Evolutionary conservation across 2,329 filamentous ascomycete species (phyloP), one percentile per base, ranked within the genome.

Genomic region (Ophiobolus disseminans): DNA sequence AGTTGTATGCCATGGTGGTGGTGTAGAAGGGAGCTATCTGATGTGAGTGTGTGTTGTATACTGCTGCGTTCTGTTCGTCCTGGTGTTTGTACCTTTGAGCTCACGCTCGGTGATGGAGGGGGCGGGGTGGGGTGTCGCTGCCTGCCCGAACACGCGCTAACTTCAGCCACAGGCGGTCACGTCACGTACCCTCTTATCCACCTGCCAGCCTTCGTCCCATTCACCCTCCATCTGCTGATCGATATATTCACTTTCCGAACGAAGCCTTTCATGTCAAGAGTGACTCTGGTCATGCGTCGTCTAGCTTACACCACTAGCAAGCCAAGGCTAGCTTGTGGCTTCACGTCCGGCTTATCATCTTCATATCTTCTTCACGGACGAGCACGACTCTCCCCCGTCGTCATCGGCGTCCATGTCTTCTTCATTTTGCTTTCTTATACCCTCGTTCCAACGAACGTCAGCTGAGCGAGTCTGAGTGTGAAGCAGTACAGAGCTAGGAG

Each of bases 1-100:
- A 73, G 62, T 72, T 83, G 78, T 92, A 87, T 73, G 95, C 94
- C 90, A 96, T 96, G 48, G 21, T 55, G 57, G 7, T 40, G 3
- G 35, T 14, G 30, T 11, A 14, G 3, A 32, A 13, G 30, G n/a
- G 7, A 14, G 30, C 3, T 32, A 7, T 13, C 7, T 32, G 30
- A n/a, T 14, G 9, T 32, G 16, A 14, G 30, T 14, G 30, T 32
- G 39, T 40, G 35, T 38, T 38, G 13, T n/a, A 23, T 38, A 20
- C 20, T 23, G 13, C 16, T 22, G 19, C 13, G 28, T 14, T 36
- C 31, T 8, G 11, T 10, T 39, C 21, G 40, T 26, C 8, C 8
- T n/a, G 6, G 40, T 35, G 28, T 42, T 34, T 42, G 40, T 35
- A 14, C 9, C 30, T 14, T 10, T 28, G 31, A 20, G 17, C 31